Base-by-base conservation (phyloP, 257 asterid genomes). In the Solanum dulcamara region DNA sequence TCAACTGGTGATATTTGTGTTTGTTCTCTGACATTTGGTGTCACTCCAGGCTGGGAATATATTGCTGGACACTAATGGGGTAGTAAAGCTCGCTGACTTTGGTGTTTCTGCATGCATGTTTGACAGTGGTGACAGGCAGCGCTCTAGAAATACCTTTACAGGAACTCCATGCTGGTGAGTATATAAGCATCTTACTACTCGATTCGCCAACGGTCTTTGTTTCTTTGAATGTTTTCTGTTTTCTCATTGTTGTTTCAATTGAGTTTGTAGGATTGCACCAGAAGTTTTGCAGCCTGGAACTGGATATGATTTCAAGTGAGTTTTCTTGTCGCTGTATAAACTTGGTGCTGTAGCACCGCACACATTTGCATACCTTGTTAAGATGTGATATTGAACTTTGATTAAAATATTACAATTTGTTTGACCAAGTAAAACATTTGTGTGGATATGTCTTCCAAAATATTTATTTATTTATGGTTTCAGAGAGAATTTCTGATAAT, bases 151-250 rank as follows among this genome's bases (percentile, higher is more conserved):
- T 91, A 97, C 98, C 77, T 97, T 97, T 86, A 98, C 96, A 38
- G 99, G 99, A 89, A 97, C 99, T 90, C 99, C 99, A 68, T 97
- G 98, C 96, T 97, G 99, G 99, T 97, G 88, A 32, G 84, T n/a
- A 35, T 62, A 77, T 9, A 84, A 72, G 68, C 86, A 46, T 51
- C 81, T 48, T 51, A 83, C 53, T 66, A 28, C 66, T 72, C 9
- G 42, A 50, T 48, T 48, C 62, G 60, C 83, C 35, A n/a, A 33
- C 84, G 33, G n/a, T 83, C n/a, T 81, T 55, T 48, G 77, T 74
- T 60, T 80, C 30, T 37, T 22, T 77, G 64, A 8, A 28, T 77
- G 50, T 48, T 6, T 28, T 70, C 30, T 68, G 53, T 66, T 42
- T 51, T 86, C 85, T 81, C 46, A 50, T 83, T 85, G 24, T 84